Conservation (phyloP, 1,284 basidiomycete species). For the Pterulicium gracile region DNA sequence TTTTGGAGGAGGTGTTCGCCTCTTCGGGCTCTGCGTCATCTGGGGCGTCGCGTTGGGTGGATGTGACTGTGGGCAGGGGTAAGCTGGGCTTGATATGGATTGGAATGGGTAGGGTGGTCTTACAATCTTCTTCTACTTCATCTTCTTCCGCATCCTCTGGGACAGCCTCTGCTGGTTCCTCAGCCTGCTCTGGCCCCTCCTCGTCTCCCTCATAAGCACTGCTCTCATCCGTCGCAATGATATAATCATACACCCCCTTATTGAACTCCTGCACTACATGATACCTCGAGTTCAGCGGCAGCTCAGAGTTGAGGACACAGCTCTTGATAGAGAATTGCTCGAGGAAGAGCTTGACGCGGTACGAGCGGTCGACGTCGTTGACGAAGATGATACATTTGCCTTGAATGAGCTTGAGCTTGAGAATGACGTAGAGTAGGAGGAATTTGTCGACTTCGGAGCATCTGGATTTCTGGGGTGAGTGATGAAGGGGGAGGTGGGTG, state of each 20-base stretch:
- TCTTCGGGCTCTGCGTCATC: slow-evolving; percentile 13
- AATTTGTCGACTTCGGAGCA: slow-evolving; percentile 95
- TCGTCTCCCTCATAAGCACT: slow-evolving; percentile 24
- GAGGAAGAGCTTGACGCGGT: slow-evolving; percentile 91
- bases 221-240: slow-evolving; percentile 92
- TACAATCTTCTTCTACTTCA: slow-evolving; percentile 25
- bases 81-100: slow-evolving; percentile 4
- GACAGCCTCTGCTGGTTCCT: slow-evolving; percentile 8
- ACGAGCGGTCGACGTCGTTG: slow-evolving; percentile 92
- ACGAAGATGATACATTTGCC: slow-evolving; percentile 98
- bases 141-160: background rate
- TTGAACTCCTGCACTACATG: slow-evolving; percentile 99
- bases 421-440: slow-evolving; percentile 86
- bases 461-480: slow-evolving; percentile 24
- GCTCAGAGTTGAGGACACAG: slow-evolving; percentile 93
- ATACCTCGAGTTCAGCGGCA: slow-evolving; percentile 93
- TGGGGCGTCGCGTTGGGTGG: slow-evolving; percentile 39
- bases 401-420: slow-evolving; percentile 89
- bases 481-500: background rate
- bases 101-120: slow-evolving; percentile 12
- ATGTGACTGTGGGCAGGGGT: slow-evolving; percentile 28
- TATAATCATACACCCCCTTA: slow-evolving; percentile 96
- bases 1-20: slow-evolving; percentile 14
- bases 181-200: slow-evolving; percentile 26
- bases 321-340: slow-evolving; percentile 97